Evolutionary conservation across 73 alveolate species (phyloP).

Genomic region (Stentor coeruleus): DNA sequence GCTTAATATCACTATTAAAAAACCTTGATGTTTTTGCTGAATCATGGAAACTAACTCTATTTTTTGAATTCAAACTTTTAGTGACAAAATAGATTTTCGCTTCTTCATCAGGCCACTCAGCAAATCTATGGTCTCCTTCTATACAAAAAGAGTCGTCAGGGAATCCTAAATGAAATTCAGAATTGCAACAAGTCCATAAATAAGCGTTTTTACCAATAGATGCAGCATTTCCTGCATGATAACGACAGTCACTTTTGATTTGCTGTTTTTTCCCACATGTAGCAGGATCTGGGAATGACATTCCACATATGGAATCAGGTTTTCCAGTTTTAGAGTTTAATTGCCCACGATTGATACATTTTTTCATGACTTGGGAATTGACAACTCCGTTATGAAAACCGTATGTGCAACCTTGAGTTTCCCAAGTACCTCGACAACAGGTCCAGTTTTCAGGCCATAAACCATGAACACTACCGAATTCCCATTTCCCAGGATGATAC

Average conservation of each 20-base stretch:
- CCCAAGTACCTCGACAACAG: slow-evolving; percentile 96
- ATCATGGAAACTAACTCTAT: background rate
- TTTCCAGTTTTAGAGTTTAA: slow-evolving; percentile 64
- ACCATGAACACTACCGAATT: slow-evolving; percentile 94
- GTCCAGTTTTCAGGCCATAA: slow-evolving; percentile 99
- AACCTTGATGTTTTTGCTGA: slow-evolving; percentile 47
- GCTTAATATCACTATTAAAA: slow-evolving; percentile 40
- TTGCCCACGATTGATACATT: slow-evolving; percentile 93
- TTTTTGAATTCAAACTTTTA: slow-evolving; percentile 59
- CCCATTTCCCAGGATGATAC: slow-evolving; percentile 95
- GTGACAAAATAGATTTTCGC: slow-evolving; percentile 92
- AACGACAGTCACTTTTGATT: slow-evolving; percentile 72
- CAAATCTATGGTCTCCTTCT: slow-evolving; percentile 72
- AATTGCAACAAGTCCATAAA: slow-evolving; percentile 88
- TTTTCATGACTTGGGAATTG: slow-evolving; percentile 53
- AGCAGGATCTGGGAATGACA: slow-evolving; percentile 54
- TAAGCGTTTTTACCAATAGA: slow-evolving; percentile 46
- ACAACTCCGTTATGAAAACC: slow-evolving; percentile 91
- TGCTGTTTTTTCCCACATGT: slow-evolving; percentile 50
- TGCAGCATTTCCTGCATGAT: slow-evolving; percentile 83
- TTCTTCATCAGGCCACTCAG: slow-evolving; percentile 94
- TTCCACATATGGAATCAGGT: slow-evolving; percentile 96
- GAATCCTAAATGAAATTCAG: slow-evolving; percentile 42
- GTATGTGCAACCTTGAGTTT: slow-evolving; percentile 84
- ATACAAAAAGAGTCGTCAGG: slow-evolving; percentile 64